Conservation (phyloP, 495 filamentous ascomycete species). For the Parachaetomium inaequale region DNA sequence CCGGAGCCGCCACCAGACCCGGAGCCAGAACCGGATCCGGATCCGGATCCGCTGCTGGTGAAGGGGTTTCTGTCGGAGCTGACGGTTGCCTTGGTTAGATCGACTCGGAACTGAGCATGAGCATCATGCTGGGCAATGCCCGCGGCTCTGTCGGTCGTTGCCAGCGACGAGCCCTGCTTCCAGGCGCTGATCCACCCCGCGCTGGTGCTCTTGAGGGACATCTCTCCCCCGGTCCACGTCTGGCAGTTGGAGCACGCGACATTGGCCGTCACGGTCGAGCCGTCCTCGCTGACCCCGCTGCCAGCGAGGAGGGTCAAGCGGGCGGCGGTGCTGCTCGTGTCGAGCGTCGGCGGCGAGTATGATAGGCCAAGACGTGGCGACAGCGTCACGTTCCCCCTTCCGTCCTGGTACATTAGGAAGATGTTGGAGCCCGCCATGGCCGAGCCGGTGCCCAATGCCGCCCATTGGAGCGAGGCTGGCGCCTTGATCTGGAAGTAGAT, state of each 20-base stretch:
- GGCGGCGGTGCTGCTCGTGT: conserved; percentile 43
- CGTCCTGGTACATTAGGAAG: conserved; percentile 63
- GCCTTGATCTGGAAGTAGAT: conserved; percentile 66
- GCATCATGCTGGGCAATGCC: conserved; percentile 58
- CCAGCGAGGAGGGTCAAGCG: conserved; percentile 56
- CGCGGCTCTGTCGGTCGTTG: conserved; percentile 47
- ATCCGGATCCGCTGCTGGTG: conserved; percentile 18
- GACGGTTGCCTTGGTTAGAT: conserved; percentile 54
- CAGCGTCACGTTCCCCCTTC: conserved; percentile 56
- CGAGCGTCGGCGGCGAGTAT: conserved; percentile 51
- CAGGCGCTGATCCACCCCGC: conserved; percentile 66
- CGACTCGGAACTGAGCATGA: conserved; percentile 51
- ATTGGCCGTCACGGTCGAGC: conserved; percentile 58
- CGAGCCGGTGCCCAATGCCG: conserved; percentile 60
- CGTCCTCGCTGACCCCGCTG: conserved; percentile 49
- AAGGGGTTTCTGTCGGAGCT: conserved; percentile 62
- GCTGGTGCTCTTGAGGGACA: conserved; percentile 47
- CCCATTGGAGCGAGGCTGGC: conserved; percentile 58
- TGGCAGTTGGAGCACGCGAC: conserved; percentile 48
- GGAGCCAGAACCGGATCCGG: conserved; percentile 24
- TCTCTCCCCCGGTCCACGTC: conserved; percentile 55
- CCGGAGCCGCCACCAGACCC: conserved; percentile 25
- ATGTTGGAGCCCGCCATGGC: conserved; percentile 63
- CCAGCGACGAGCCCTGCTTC: conserved; percentile 55
- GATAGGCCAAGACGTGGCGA: conserved; percentile 57